Evolutionary conservation across 2,329 filamentous ascomycete species (phyloP), one percentile per base, ranked within the genome.

Genomic region (Gremmenia infestans): DNA sequence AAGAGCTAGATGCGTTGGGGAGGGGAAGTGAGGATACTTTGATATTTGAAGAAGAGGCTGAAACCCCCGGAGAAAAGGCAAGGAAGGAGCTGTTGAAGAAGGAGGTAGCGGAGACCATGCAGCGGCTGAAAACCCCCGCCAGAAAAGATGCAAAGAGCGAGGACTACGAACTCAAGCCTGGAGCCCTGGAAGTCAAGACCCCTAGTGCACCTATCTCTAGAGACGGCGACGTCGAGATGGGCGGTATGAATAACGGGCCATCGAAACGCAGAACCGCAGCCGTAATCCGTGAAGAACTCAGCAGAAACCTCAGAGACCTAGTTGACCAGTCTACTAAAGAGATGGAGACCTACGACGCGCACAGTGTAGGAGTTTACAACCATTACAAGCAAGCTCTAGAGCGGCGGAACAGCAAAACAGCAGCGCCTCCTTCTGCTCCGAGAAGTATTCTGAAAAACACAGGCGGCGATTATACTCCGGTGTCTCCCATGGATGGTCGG

Each of bases 51-150:
- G 39, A 32, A 15, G 56, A 45, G 4, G 45, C 48, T 6, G 43
- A 48, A 7, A 14, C 23, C 23, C 25, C 14, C 23, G 43, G n/a
- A 17, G 35, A 19, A 37, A 53, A 46, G 15, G 28, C 37, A n/a
- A 50, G 23, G 48, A 40, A 36, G 49, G 46, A 25, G 15, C 47
- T 35, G 15, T n/a, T 32, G 47, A 48, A 50, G 35, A 36, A 72
- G 52, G 72, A 72, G 5, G 74, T 78, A 55, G 76, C 74, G 64
- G 65, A 68, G 17, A 71, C 73, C 58, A 70, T 76, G 49, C 61
- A 70, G 58, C 63, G 67, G n/a, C 57, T 74, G 36, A 71, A 71
- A 48, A 64, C 69, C 37, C 62, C 68, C 48, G 63, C 70, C n/a
- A 63, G 63, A 25, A 53, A 66, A 17, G 60, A 66, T 48, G 58